Evolutionary conservation across 768 basidiomycete species (phyloP).

Genomic region (Podaxis sp.): DNA sequence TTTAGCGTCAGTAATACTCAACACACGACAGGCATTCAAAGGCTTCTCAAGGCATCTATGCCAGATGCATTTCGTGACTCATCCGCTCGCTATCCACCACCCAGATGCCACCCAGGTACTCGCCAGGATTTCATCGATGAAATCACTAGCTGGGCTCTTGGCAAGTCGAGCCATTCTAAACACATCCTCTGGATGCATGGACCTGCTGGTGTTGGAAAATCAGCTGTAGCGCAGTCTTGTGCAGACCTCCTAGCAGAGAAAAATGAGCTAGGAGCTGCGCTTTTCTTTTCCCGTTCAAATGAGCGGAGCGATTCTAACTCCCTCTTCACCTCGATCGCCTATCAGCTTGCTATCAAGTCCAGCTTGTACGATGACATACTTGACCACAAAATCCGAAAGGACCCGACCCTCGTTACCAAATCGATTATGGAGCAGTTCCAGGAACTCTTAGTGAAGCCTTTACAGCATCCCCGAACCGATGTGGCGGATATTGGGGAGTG

Average conservation of each 20-base stretch:
- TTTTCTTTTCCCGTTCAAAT: not conserved
- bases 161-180: not conserved
- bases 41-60: not conserved
- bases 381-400: not conserved
- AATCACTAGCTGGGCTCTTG: not conserved
- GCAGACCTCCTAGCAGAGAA: not conserved
- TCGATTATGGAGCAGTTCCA: not conserved
- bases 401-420: not conserved
- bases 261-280: not conserved
- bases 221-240: not conserved
- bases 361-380: not conserved
- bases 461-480: not conserved
- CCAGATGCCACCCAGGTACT: not conserved
- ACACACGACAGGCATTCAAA: not conserved
- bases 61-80: not conserved
- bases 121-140: not conserved
- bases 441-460: not conserved
- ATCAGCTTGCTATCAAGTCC: not conserved
- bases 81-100: not conserved
- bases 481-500: not conserved
- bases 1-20: not conserved
- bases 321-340: not conserved
- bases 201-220: slow-evolving; percentile 2
- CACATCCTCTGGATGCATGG: slow-evolving; percentile 1
- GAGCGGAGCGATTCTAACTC: not conserved